Evolutionary conservation across 2,329 filamentous ascomycete genomes (phyloP).

Genomic region (Apiospora marii): DNA sequence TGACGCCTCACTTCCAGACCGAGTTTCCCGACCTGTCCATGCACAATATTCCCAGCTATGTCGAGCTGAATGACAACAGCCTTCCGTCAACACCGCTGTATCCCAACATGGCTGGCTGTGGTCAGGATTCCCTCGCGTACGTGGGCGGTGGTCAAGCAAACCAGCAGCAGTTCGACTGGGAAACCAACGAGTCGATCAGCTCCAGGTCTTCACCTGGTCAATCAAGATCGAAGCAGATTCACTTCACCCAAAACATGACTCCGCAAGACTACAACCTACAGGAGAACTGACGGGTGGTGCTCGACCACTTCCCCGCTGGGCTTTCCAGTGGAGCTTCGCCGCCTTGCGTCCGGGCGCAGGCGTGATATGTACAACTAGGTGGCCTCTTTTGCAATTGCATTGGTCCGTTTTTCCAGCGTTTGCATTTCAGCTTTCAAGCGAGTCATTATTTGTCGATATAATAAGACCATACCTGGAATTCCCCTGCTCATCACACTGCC

Average conservation of each 20-base stretch:
- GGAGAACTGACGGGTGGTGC: slow-evolving; percentile 25
- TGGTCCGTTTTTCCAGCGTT: slow-evolving; percentile 21
- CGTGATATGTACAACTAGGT: slow-evolving; percentile 19
- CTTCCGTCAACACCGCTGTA: slow-evolving; percentile 59
- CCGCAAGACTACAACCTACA: slow-evolving; percentile 49
- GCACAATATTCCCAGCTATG: slow-evolving; percentile 53
- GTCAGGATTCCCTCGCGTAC: slow-evolving; percentile 40
- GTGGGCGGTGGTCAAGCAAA: slow-evolving; percentile 35
- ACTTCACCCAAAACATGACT: slow-evolving; percentile 56
- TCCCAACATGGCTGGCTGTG: slow-evolving; percentile 50
- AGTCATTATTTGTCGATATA: slow-evolving; percentile 17
- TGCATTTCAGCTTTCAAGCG: slow-evolving; percentile 20
- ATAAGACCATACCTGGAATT: slow-evolving; percentile 20
- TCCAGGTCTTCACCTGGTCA: slow-evolving; percentile 48
- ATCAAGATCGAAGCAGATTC: slow-evolving; percentile 50
- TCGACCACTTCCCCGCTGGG: neutral
- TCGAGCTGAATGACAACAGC: slow-evolving; percentile 50
- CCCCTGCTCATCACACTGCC: slow-evolving; percentile 12
- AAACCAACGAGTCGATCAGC: slow-evolving; percentile 51
- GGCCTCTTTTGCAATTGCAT: slow-evolving; percentile 20
- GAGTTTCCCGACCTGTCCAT: slow-evolving; percentile 54
- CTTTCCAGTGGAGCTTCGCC: neutral
- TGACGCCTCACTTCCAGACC: slow-evolving; percentile 57
- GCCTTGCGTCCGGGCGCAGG: slow-evolving; percentile 16
- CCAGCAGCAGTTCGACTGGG: slow-evolving; percentile 62